Evolutionary conservation across 495 filamentous ascomycete genomes (phyloP), one percentile per base, ranked within the genome.

Genomic region (Margaritispora aquatica): DNA sequence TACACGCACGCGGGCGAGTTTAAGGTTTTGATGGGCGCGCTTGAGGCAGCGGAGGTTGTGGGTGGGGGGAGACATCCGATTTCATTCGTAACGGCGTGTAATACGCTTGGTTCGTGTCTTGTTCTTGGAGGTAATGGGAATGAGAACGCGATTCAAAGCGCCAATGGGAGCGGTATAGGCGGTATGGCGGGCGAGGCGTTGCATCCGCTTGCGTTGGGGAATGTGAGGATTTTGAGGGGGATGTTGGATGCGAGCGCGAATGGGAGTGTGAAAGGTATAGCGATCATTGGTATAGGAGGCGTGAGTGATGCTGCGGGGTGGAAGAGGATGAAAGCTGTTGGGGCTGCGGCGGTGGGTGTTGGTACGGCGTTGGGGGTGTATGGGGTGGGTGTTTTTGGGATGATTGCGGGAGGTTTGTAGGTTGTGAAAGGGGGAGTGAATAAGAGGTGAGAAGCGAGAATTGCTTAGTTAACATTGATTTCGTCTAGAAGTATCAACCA

Each of bases 131-230:
- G 55, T 26, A 59, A 44, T 23, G 52, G 58, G 17, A 51, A 60
- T 3, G n/a, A n/a, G n/a, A 66, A 72, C 19, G 68, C 75, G 19
- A 58, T 75, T 24, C 62, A 70, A 1, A 75, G 70, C 0, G 73
- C 77, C 0, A 75, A 72, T 0, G 80, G 76, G 1, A 66, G 64
- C 0, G 85, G 86, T 0, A 75, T 88, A 5, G 87, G 87, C 0
- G 87, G 87, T 0, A 69, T 90, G 63, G 87, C 82, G 0, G 87
- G 87, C 0, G 74, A 82, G 29, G 77, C 84, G 49, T 67, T 90
- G 53, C 87, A 90, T 70, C 84, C 87, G 3, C 73, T 90, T 1
- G 85, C 87, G n/a, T 66, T 90, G 26, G 87, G 88, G 13, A 90
- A 90, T 64, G 87, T 90, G 22, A 69, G 67, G 41, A 84, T 80